Percentiles rank a stretch among this genome's conserved stretches.
Conservation (phyloP, 164 flowering plant species). For the Annona squamosa region DNA sequence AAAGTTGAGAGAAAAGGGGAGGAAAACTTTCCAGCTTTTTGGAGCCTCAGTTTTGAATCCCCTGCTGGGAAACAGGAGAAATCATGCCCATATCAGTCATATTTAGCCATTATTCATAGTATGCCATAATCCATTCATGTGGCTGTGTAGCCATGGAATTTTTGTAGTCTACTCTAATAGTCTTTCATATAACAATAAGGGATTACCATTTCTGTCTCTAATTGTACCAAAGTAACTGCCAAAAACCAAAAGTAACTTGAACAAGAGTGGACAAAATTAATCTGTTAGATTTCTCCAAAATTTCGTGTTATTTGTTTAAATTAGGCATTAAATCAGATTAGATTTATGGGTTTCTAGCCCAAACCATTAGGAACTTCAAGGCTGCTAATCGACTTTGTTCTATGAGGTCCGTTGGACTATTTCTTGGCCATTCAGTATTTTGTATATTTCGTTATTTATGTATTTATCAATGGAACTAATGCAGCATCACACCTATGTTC, state of each 20-base stretch:
- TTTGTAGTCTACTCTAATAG: neutral
- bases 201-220: neutral
- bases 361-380: neutral
- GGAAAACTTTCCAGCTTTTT: too few species aligned
- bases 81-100: too few species aligned
- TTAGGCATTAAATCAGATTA: neutral
- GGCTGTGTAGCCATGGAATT: neutral
- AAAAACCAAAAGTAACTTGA: neutral
- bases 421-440: neutral
- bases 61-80: too few species aligned
- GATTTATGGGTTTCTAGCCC: neutral
- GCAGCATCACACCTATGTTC: neutral
- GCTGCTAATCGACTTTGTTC: neutral
- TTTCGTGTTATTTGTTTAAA: neutral
- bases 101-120: neutral
- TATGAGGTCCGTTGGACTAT: neutral
- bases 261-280: neutral
- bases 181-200: neutral
- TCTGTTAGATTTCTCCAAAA: neutral
- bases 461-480: too few species aligned
- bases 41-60: too few species aligned
- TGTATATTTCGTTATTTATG: too few species aligned
- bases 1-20: too few species aligned
- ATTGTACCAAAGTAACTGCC: neutral
- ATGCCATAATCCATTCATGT: neutral